Evolutionary conservation across 1,139 yeast species (phyloP).

Genomic region (Casaregolazyma suthepensis): DNA sequence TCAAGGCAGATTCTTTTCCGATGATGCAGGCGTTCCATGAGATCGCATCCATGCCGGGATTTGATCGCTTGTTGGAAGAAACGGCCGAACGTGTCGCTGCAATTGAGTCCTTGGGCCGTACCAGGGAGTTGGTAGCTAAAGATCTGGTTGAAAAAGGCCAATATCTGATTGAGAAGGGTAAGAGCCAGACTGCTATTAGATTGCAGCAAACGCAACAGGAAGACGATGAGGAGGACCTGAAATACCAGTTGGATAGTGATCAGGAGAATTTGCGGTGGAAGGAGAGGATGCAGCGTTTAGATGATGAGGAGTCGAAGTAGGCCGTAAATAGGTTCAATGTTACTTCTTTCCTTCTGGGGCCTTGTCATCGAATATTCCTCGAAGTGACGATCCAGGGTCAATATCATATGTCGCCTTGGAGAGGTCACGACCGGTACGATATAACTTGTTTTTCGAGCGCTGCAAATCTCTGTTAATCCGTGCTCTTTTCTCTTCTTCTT

Average conservation of each 20-base stretch:
- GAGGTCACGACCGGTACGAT: not conserved
- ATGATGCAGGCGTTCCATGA: slow-evolving; percentile 90
- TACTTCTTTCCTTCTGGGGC: not conserved
- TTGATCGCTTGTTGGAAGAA: slow-evolving; percentile 61
- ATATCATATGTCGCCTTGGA: slow-evolving; percentile 1
- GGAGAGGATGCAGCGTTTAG: slow-evolving; percentile 5
- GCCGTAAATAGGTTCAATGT: not conserved
- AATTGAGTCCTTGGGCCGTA: slow-evolving; percentile 73
- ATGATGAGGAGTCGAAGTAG: not conserved
- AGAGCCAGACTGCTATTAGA: slow-evolving; percentile 17
- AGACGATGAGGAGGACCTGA: slow-evolving; percentile 21
- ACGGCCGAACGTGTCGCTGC: slow-evolving; percentile 69
- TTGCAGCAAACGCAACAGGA: slow-evolving; percentile 23
- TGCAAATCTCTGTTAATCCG: not conserved
- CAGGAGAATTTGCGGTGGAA: slow-evolving; percentile 22
- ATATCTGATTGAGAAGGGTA: slow-evolving; percentile 19
- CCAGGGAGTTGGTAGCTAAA: slow-evolving; percentile 70
- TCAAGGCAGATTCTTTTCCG: slow-evolving; percentile 75
- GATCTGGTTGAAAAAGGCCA: slow-evolving; percentile 54
- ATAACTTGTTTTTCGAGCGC: slow-evolving; percentile 3
- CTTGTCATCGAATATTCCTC: not conserved
- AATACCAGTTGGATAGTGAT: slow-evolving; percentile 16
- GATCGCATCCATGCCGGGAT: slow-evolving; percentile 65
- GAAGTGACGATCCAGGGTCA: not conserved
- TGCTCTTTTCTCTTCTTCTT: not conserved